Percentiles rank a stretch among this genome's conserved stretches.
Evolutionary conservation across 2,329 filamentous ascomycete species (phyloP).

Genomic region (Microascus cirrosus): DNA sequence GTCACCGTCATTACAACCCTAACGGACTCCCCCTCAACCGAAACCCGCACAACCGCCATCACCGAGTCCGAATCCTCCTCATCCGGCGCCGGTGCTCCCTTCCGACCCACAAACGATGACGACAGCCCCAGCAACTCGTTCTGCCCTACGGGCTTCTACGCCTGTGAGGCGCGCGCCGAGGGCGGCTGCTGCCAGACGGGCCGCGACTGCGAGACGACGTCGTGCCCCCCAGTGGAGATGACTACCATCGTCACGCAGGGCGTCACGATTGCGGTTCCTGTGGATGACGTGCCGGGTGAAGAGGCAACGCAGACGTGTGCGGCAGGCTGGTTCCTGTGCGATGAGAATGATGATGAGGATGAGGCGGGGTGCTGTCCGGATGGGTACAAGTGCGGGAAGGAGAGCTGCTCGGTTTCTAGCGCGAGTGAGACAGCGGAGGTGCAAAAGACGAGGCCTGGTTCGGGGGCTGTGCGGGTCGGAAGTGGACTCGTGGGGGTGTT

Average conservation of each 20-base stretch:
- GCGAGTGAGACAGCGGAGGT: conserved; percentile 44
- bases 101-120: conserved; percentile 32
- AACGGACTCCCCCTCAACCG: conserved; percentile 9
- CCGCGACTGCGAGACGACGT: conserved; percentile 70
- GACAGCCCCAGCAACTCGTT: conserved; percentile 17
- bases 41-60: conserved; percentile 19
- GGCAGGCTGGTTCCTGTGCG: conserved; percentile 66
- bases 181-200: conserved; percentile 82
- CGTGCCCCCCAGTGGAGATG: conserved; percentile 52
- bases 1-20: conserved; percentile 27
- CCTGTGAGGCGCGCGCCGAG: conserved; percentile 73
- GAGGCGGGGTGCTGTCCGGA: conserved; percentile 76
- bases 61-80: conserved; percentile 23
- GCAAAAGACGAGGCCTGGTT: conserved; percentile 36
- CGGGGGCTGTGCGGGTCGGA: not conserved
- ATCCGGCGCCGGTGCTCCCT: conserved; percentile 30
- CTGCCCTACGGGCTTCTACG: conserved; percentile 88
- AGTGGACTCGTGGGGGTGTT: not conserved
- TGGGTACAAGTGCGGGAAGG: conserved; percentile 62
- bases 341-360: conserved; percentile 35
- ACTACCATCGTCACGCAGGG: conserved; percentile 59
- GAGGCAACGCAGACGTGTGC: conserved; percentile 49
- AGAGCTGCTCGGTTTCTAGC: conserved; percentile 53
- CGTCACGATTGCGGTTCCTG: conserved; percentile 59
- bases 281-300: conserved; percentile 29